Evolutionary conservation across 1,284 basidiomycete genomes (phyloP).

Genomic region (Bondarzewia mesenterica): DNA sequence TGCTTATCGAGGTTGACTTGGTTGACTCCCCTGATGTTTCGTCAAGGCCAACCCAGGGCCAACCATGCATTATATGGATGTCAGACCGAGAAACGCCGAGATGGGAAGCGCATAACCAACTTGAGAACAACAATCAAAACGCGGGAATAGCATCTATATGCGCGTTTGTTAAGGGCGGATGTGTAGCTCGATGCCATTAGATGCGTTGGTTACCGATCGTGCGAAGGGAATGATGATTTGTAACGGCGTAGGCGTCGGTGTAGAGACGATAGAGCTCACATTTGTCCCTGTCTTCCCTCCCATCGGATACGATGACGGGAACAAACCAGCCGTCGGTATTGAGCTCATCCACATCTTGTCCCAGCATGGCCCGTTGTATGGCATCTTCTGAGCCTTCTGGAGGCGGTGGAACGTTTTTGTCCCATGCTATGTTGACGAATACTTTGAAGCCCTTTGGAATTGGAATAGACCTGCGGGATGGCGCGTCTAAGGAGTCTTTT

Average conservation of each 20-base stretch:
- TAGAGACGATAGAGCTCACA: slow-evolving; percentile 28
- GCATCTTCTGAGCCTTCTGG: slow-evolving; percentile 46
- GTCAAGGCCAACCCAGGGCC: no score
- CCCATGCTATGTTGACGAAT: slow-evolving; percentile 69
- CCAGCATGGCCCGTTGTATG: slow-evolving; percentile 48
- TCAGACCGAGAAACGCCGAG: no score
- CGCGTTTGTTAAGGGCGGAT: no score
- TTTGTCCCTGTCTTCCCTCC: slow-evolving; percentile 58
- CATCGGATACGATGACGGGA: slow-evolving; percentile 65
- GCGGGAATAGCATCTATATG: no score
- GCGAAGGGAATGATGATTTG: not conserved
- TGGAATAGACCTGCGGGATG: slow-evolving; percentile 14
- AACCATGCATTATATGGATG: no score
- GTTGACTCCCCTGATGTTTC: no score
- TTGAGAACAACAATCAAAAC: no score
- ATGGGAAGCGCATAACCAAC: no score
- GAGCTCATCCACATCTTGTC: slow-evolving; percentile 31
- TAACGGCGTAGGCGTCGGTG: not conserved
- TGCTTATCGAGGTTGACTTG: no score
- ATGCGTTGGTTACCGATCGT: not conserved
- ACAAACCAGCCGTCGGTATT: slow-evolving; percentile 45
- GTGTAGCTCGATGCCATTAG: no score
- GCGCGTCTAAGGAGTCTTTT: no score
- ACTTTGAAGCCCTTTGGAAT: slow-evolving; percentile 49
- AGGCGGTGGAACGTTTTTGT: slow-evolving; percentile 55